Conservation (phyloP, 495 filamentous ascomycete genomes). For the Annulohypoxylon moriforme region DNA sequence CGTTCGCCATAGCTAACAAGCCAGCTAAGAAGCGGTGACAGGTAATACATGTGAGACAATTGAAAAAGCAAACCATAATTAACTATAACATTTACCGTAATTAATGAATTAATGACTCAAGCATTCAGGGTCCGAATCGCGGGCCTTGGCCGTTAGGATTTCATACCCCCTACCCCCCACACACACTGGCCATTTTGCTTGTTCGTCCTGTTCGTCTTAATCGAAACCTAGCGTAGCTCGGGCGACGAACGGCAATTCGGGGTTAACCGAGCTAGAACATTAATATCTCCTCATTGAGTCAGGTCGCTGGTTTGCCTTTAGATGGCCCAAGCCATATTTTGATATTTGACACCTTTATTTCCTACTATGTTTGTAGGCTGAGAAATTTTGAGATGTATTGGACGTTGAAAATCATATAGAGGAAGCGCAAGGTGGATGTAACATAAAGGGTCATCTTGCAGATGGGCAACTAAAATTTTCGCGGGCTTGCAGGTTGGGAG, state of each 20-base stretch:
- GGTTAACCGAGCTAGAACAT: slow-evolving; percentile 11
- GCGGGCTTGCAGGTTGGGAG: background rate
- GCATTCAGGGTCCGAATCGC: slow-evolving; percentile 39
- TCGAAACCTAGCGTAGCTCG: slow-evolving; percentile 21
- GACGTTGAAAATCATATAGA: slow-evolving; percentile 13
- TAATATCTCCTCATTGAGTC: slow-evolving; percentile 28
- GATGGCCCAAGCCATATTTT: slow-evolving; percentile 7
- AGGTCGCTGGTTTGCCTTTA: slow-evolving; percentile 1
- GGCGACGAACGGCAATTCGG: slow-evolving; percentile 37
- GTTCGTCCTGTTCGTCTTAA: slow-evolving; percentile 32
- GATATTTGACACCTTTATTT: background rate
- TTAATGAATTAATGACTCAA: slow-evolving; percentile 45
- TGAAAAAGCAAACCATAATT: slow-evolving; percentile 16
- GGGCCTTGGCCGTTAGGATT: slow-evolving; percentile 25
- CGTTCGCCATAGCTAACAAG: background rate
- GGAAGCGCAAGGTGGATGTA: slow-evolving; percentile 21
- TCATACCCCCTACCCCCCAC: slow-evolving; percentile 4
- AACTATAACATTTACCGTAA: slow-evolving; percentile 18
- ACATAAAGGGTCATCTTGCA: slow-evolving; percentile 31
- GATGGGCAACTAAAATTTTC: slow-evolving; percentile 1
- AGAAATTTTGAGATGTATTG: background rate
- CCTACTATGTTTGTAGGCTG: background rate
- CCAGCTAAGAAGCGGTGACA: background rate
- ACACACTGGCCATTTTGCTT: slow-evolving; percentile 25
- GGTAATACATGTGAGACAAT: slow-evolving; percentile 18